phyloP scores from a whole-genome alignment of 306 rosid genomes.

The Trifolium pratense region DNA sequence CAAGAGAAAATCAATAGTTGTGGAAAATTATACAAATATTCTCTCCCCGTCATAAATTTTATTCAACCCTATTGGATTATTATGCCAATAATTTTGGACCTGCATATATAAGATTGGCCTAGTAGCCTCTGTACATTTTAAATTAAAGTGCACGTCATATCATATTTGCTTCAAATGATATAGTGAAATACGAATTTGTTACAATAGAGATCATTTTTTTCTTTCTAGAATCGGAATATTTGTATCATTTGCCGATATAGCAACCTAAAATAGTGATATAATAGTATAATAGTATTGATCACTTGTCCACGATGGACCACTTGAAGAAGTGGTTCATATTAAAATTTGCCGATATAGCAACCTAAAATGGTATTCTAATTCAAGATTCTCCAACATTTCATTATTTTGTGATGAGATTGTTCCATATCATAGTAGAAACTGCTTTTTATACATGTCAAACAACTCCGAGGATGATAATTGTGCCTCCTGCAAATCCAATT shows the following conservation, averaged over 20 bases:
- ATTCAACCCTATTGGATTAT: background rate
- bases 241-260: background rate
- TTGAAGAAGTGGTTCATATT: too few relatives aligned
- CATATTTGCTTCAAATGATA: conserved; percentile 13
- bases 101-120: conserved; percentile 8
- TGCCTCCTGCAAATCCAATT: conserved; percentile 55
- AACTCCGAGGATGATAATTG: conserved; percentile 58
- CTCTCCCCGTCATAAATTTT: background rate
- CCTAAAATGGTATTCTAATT: background rate
- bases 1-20: conserved; percentile 3
- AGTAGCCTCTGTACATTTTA: conserved; percentile 23
- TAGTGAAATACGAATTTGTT: background rate
- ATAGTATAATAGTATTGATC: too few relatives aligned
- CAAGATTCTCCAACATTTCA: background rate
- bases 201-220: conserved; percentile 1
- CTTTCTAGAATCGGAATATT: background rate
- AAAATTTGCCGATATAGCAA: background rate
- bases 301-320: too few relatives aligned
- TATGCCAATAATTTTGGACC: conserved; percentile 23
- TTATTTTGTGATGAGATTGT: background rate
- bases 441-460: conserved; percentile 52
- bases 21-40: too few relatives aligned
- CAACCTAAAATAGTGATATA: background rate
- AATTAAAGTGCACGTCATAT: background rate
- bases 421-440: conserved; percentile 40